These are phyloP conservation scores for Colletotrichum sp. DNA, from an alignment of 2,329 filamentous ascomycete genomes.

Conservation along the genomic window DNA sequence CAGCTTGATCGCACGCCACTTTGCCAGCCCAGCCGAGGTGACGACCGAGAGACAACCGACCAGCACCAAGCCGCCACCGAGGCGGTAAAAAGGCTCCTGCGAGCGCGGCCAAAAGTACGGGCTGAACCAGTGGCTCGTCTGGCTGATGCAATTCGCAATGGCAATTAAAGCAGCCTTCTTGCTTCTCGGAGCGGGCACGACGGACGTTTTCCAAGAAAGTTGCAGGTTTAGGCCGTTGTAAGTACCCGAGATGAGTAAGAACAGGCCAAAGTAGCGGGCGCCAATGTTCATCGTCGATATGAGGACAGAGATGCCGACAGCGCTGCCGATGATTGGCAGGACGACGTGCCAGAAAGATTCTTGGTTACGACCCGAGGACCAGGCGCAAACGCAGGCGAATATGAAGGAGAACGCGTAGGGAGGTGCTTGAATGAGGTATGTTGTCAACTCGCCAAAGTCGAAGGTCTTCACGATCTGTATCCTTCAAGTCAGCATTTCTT, in stretches of 20 bases:
- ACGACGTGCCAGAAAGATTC: constrained; percentile 44
- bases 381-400: constrained; percentile 36
- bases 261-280: constrained; percentile 45
- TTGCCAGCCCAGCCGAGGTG: constrained; percentile 20
- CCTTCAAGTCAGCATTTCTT: not conserved
- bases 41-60: constrained; percentile 70
- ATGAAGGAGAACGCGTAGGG: constrained; percentile 44
- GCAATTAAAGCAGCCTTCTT: constrained; percentile 44
- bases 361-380: constrained; percentile 36
- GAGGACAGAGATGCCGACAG: constrained; percentile 41
- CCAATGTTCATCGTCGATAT: constrained; percentile 41
- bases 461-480: constrained; percentile 29
- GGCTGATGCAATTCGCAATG: constrained; percentile 42
- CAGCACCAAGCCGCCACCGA: constrained; percentile 35
- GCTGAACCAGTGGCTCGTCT: constrained; percentile 41
- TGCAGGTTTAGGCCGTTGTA: constrained; percentile 43
- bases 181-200: constrained; percentile 39
- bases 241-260: constrained; percentile 40
- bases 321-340: constrained; percentile 31
- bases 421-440: constrained; percentile 43
- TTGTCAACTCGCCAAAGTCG: constrained; percentile 28
- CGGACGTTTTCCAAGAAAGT: constrained; percentile 41
- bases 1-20: constrained; percentile 22
- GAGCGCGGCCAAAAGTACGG: constrained; percentile 36
- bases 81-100: constrained; percentile 29